A percentile compares a stretch with the other conserved stretches of the same genome.
These are phyloP conservation scores for Aspergillus jensenii DNA, from an alignment of 2,329 filamentous ascomycete genomes.

Conservation along the genomic window DNA sequence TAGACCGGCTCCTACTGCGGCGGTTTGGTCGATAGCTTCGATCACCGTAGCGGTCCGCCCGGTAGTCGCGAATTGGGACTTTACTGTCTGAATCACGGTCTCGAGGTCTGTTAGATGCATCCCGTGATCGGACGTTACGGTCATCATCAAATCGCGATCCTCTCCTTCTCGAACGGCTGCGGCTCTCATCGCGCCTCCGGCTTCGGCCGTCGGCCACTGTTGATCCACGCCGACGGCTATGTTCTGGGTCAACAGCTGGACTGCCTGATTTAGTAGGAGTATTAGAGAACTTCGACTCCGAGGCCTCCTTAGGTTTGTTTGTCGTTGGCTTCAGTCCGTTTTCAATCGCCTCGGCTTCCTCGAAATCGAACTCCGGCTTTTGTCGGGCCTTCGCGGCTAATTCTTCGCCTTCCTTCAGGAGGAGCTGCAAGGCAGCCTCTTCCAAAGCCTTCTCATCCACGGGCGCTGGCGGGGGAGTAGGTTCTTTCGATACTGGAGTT, in stretches of 20 bases:
- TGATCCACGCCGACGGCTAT: conserved; percentile 26
- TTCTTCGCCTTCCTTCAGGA: conserved; percentile 56
- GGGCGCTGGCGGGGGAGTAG: conserved; percentile 30
- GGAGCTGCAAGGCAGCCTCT: conserved; percentile 53
- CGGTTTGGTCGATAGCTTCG: conserved; percentile 34
- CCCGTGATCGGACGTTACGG: conserved; percentile 29
- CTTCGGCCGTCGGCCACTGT: conserved; percentile 25
- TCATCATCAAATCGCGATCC: conserved; percentile 31
- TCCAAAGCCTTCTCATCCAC: conserved; percentile 57
- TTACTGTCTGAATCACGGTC: conserved; percentile 37
- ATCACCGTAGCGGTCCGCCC: conserved; percentile 28
- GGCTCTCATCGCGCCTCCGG: conserved; percentile 25
- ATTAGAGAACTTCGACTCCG: conserved; percentile 29
- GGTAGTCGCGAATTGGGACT: conserved; percentile 31
- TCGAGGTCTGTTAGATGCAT: conserved; percentile 29
- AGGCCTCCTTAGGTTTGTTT: conserved; percentile 26
- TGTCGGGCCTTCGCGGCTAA: conserved; percentile 52
- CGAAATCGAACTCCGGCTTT: conserved; percentile 53
- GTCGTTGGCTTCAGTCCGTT: conserved; percentile 35
- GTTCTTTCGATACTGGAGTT: conserved; percentile 33
- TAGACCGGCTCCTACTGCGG: conserved; percentile 37
- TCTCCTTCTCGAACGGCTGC: conserved; percentile 31
- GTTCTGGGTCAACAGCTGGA: conserved; percentile 27
- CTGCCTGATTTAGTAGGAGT: conserved; percentile 29
- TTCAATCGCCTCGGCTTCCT: conserved; percentile 45